Conservation (phyloP, 2,329 filamentous ascomycete genomes). For the Coleophoma cylindrospora region DNA sequence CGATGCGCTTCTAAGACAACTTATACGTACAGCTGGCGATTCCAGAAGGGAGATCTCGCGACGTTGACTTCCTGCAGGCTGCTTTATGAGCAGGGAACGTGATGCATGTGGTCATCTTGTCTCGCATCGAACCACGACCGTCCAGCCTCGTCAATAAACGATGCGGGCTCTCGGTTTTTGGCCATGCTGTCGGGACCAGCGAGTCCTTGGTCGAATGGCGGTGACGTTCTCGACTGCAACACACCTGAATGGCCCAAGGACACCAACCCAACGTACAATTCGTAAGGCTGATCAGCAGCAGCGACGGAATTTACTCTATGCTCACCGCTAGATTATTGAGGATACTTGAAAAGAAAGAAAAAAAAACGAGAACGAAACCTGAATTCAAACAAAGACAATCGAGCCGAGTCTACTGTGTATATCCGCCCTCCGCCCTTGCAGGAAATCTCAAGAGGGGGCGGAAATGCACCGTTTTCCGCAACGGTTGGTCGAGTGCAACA, state of each 20-base stretch:
- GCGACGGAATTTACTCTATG: too few relatives aligned
- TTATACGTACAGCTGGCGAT: not conserved
- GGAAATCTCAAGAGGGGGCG: not conserved
- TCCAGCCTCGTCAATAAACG: not conserved
- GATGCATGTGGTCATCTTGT: not conserved
- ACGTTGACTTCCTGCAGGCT: not conserved
- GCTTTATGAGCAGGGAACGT: not conserved
- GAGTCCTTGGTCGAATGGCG: not conserved
- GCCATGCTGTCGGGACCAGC: not conserved
- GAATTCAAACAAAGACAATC: slow-evolving; percentile 4
- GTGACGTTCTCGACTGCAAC: not conserved
- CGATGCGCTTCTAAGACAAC: too few relatives aligned
- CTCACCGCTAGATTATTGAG: too few relatives aligned
- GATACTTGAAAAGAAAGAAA: too few relatives aligned
- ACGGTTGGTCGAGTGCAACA: slow-evolving; percentile 1
- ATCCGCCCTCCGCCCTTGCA: not conserved
- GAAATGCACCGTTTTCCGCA: too few relatives aligned
- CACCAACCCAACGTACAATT: too few relatives aligned
- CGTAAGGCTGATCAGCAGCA: too few relatives aligned
- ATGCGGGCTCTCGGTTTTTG: too few relatives aligned
- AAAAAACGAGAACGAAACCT: not conserved
- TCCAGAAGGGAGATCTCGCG: not conserved
- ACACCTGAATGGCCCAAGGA: too few relatives aligned
- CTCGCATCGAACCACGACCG: not conserved
- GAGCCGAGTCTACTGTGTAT: too few relatives aligned